Evolutionary conservation across 2,329 filamentous ascomycete genomes (phyloP).

Genomic region (Colletotrichum gigasporum): DNA sequence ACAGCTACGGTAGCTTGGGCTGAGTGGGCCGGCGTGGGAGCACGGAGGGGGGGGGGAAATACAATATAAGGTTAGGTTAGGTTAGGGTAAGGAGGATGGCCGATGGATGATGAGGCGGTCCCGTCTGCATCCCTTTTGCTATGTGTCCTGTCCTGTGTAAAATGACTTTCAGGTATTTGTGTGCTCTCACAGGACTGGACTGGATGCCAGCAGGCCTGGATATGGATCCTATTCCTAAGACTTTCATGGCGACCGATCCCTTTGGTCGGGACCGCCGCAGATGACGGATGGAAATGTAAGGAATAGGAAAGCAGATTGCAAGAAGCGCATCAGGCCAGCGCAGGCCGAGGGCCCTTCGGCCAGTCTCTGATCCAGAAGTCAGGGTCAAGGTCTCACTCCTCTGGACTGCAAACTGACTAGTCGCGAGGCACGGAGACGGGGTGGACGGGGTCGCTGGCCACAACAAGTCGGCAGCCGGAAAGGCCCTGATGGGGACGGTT

Average conservation of each 20-base stretch:
- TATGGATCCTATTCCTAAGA: too few species aligned
- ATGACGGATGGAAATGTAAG: slow-evolving; percentile 16
- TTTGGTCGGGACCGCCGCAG: slow-evolving; percentile 8
- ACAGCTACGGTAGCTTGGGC: slow-evolving; percentile 2
- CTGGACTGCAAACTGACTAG: slow-evolving; percentile 12
- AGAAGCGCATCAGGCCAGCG: slow-evolving; percentile 9
- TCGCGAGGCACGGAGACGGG: slow-evolving; percentile 5
- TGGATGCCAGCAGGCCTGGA: too few species aligned
- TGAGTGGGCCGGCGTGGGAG: slow-evolving; percentile 3
- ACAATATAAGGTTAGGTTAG: slow-evolving; percentile 23
- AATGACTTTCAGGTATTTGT: too few species aligned
- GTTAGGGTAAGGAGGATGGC: slow-evolving; percentile 17
- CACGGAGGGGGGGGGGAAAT: background rate
- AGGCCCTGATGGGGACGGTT: slow-evolving; percentile 16
- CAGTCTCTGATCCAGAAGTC: too few species aligned
- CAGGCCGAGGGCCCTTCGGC: background rate
- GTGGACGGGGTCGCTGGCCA: slow-evolving; percentile 12
- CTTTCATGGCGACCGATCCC: background rate
- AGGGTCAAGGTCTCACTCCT: too few species aligned
- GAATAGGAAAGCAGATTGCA: slow-evolving; percentile 11
- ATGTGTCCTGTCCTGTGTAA: too few species aligned
- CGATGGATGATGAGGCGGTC: background rate
- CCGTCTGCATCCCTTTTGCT: too few species aligned
- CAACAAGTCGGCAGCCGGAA: slow-evolving; percentile 13
- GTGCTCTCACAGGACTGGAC: too few species aligned